Conservation (phyloP, 192 early-diverging fungal genomes). For the Coemansia brasiliensis region DNA sequence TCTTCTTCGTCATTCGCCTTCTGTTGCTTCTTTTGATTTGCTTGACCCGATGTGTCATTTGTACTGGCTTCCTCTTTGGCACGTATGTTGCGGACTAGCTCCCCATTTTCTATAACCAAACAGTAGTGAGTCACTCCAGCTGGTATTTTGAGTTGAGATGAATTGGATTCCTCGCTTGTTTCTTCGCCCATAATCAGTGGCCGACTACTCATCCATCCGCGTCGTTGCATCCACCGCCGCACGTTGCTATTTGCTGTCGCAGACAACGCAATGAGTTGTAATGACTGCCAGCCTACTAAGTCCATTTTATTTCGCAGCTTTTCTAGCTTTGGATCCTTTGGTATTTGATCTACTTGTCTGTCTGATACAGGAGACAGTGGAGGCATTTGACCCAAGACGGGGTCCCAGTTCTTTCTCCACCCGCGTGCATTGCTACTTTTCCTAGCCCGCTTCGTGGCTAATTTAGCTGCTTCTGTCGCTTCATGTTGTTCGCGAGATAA, state of each 20-base stretch:
- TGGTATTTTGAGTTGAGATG: constrained; percentile 1
- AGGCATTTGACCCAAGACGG: not conserved
- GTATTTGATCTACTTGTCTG: not conserved
- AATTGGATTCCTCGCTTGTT: not conserved
- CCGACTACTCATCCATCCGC: constrained; percentile 23
- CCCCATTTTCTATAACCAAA: constrained; percentile 34
- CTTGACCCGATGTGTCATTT: too few species aligned
- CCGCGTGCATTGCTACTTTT: constrained; percentile 1
- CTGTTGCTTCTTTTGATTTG: not conserved
- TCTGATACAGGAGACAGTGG: not conserved
- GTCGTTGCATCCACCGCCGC: constrained; percentile 25
- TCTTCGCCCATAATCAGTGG: constrained; percentile 6
- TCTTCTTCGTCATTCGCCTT: not conserved
- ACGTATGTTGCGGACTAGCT: constrained; percentile 33
- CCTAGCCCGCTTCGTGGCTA: not conserved
- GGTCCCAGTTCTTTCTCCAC: constrained; percentile 10
- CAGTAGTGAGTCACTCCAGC: constrained; percentile 26
- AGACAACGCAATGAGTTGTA: constrained; percentile 29
- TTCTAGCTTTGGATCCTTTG: not conserved
- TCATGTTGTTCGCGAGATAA: too few species aligned
- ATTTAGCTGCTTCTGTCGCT: not conserved
- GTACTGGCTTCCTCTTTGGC: constrained; percentile 1
- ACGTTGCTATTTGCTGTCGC: constrained; percentile 28
- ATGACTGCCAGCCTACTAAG: constrained; percentile 12
- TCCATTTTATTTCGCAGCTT: not conserved